These are phyloP conservation scores for Fraxinus nigra DNA, from an alignment of 305 asterid species.

Conservation along the genomic window DNA sequence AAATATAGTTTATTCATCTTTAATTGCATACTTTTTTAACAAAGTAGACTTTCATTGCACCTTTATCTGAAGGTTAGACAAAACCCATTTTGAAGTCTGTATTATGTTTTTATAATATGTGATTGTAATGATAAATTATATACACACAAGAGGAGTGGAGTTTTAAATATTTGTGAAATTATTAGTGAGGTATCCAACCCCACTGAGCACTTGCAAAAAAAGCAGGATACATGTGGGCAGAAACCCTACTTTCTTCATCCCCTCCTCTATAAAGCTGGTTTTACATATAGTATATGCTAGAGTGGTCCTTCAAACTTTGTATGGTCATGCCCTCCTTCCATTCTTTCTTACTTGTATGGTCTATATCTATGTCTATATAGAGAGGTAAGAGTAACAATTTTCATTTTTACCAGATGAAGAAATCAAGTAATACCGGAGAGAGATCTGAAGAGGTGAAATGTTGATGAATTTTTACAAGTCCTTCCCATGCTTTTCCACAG, in stretches of 20 bases:
- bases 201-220: conserved; percentile 19
- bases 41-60: not conserved
- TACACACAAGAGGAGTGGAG: not conserved
- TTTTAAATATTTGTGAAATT: not conserved
- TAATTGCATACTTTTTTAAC: not conserved
- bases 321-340: conserved; percentile 13
- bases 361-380: not conserved
- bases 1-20: not conserved
- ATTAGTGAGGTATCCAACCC: conserved; percentile 15
- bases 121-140: not conserved
- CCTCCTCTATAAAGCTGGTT: conserved; percentile 27
- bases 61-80: not conserved
- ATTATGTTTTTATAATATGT: not conserved
- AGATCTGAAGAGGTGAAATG: not conserved
- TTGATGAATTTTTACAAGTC: conserved; percentile 14
- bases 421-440: not conserved
- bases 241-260: conserved; percentile 31
- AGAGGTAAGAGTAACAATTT: not conserved
- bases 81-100: not conserved
- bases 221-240: conserved; percentile 22
- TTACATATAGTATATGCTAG: conserved; percentile 20
- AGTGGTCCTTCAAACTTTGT: conserved; percentile 30
- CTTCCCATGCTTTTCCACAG: conserved; percentile 60
- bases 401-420: not conserved
- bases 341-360: not conserved